Conservation (phyloP, 2,329 filamentous ascomycete genomes). For the Pseudocercospora vitis region DNA sequence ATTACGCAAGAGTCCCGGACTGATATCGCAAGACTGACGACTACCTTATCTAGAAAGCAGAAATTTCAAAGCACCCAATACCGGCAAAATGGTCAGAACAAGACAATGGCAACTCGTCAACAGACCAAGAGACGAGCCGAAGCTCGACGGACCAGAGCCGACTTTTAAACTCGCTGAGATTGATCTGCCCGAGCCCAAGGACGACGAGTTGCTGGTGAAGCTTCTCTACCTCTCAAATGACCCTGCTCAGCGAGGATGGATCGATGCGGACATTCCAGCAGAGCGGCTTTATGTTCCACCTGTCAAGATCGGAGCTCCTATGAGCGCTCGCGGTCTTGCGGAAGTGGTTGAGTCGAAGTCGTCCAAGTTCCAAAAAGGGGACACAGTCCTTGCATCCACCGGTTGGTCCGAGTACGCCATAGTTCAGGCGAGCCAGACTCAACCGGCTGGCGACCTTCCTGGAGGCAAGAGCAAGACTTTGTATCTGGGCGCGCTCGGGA, state of each 20-base stretch:
- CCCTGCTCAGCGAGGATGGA: conserved; percentile 55
- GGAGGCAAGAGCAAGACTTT: conserved; percentile 44
- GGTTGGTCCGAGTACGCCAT: conserved; percentile 48
- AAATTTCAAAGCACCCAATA: too few species aligned
- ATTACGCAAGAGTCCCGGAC: background rate
- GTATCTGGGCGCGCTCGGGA: conserved; percentile 50
- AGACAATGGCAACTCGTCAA: conserved; percentile 48
- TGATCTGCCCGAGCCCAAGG: conserved; percentile 31
- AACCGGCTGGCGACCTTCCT: conserved; percentile 28
- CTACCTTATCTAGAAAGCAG: too few species aligned
- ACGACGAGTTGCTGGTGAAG: conserved; percentile 50
- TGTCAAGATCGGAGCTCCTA: conserved; percentile 43
- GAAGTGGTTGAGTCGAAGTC: conserved; percentile 43
- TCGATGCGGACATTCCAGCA: conserved; percentile 40
- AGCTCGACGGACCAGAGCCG: conserved; percentile 41
- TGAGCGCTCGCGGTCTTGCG: conserved; percentile 41
- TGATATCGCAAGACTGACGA: too few species aligned
- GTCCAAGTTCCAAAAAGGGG: conserved; percentile 38
- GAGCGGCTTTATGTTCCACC: conserved; percentile 51
- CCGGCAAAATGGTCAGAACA: conserved; percentile 59
- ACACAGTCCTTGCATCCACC: conserved; percentile 37
- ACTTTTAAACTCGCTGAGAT: conserved; percentile 45
- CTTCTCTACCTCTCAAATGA: conserved; percentile 53
- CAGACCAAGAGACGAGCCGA: conserved; percentile 41
- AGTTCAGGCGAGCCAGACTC: conserved; percentile 35